Evolutionary conservation across 2,329 filamentous ascomycete genomes (phyloP).

Genomic region (Xylariaceae sp.): DNA sequence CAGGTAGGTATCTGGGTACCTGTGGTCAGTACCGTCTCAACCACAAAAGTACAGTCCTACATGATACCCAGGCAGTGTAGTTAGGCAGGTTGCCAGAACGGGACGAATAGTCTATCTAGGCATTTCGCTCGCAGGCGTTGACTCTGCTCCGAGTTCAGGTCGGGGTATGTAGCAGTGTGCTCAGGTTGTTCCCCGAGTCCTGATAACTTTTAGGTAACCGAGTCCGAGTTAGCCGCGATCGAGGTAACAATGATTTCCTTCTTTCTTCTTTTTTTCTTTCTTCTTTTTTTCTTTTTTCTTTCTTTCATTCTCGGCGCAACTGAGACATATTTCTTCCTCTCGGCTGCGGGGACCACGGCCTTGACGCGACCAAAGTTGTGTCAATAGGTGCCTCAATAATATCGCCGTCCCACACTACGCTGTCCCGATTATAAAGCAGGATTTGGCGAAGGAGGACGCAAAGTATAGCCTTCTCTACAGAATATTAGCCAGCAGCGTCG

Average conservation of each 20-base stretch:
- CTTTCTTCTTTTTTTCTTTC: too few relatives aligned
- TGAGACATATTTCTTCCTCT: neutral
- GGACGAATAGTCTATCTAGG: neutral
- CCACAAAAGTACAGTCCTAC: too few relatives aligned
- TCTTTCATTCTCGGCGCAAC: neutral
- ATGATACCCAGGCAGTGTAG: too few relatives aligned
- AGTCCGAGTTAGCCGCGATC: slow-evolving; percentile 13
- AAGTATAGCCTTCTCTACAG: slow-evolving; percentile 11
- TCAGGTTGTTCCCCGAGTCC: neutral
- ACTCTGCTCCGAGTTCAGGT: slow-evolving; percentile 7
- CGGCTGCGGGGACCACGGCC: too few relatives aligned
- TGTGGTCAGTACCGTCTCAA: too few relatives aligned
- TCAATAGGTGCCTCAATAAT: neutral
- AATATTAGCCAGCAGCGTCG: slow-evolving; percentile 8
- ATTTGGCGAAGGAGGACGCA: slow-evolving; percentile 11
- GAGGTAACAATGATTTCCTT: too few relatives aligned
- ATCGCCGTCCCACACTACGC: too few relatives aligned
- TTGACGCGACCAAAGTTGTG: neutral
- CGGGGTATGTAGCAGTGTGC: neutral
- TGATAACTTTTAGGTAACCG: neutral
- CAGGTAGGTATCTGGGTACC: too few relatives aligned
- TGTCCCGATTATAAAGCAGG: neutral
- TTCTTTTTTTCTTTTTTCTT: too few relatives aligned
- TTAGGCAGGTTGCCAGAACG: too few relatives aligned
- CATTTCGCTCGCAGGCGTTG: neutral